Evolutionary conservation across 805 yeast genomes (phyloP), one percentile per base, ranked within the genome.

Genomic region (Ogataea haglerorum): DNA sequence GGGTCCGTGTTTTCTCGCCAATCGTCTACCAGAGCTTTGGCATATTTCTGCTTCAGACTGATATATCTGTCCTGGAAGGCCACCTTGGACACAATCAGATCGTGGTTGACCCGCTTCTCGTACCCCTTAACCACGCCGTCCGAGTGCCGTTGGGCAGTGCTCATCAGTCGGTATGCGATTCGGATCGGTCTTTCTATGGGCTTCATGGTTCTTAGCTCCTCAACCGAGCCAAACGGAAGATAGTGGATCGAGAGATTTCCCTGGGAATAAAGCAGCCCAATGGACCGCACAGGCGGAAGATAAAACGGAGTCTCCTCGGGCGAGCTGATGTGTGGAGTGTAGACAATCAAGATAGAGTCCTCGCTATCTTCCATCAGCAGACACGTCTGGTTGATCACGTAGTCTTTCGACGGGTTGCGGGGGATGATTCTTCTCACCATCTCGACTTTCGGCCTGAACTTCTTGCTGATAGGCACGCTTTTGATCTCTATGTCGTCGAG

Each of bases 1-100:
- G 97, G 97, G 62, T 91, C 97, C 2, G 98, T 91, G 22, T 82
- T 80, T 63, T 91, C 98, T n/a, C 73, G 79, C 98, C 98, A 91
- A 48, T 73, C 75, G 29, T 81, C 85, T 10, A 89, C 89, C 35
- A 91, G 65, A 13, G 66, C 62, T 19, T 81, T 76, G 0, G 95
- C 87, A 59, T 90, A 85, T 60, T 82, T 85, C 60, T 84, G 85
- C 63, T 91, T 91, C 54, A 91, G 69, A 15, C 75, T 68, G 19
- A 87, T 81, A 60, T 91, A 91, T 44, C 85, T 66, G 56, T 86
- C 82, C 60, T 91, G 97, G 53, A 91, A 91, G 10, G 78, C 70
- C 17, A 82, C 84, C 54, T 88, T 85, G 31, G 86, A 80, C 0
- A 91, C 95, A 6, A 91, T 85, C 47, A 77, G 66, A 59, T 91